Percentiles rank a stretch among this genome's conserved stretches.
These are phyloP conservation scores for Claviceps lovelessii DNA, from an alignment of 2,329 filamentous ascomycete species.

Conservation along the genomic window DNA sequence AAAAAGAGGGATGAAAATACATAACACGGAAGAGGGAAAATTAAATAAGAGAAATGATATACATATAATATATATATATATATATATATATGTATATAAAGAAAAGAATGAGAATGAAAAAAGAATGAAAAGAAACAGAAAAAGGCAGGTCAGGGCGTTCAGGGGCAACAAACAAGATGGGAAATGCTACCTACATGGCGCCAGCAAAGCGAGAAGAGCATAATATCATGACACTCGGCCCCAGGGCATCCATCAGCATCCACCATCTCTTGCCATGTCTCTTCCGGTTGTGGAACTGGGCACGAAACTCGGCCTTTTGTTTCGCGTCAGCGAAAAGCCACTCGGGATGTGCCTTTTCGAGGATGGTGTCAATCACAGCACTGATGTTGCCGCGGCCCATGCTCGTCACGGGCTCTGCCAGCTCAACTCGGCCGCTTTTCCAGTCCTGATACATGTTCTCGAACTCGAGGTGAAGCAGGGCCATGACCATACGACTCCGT, in stretches of 20 bases:
- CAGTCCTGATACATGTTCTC: not conserved
- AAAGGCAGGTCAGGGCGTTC: too few relatives aligned
- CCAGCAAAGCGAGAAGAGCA: not conserved
- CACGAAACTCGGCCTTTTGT: not conserved
- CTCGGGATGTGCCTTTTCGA: not conserved
- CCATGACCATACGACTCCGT: not conserved
- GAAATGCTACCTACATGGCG: not conserved
- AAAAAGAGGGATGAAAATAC: too few relatives aligned
- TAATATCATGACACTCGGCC: not conserved
- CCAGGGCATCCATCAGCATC: not conserved
- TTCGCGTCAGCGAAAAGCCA: not conserved
- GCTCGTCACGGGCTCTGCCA: not conserved
- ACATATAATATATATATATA: too few relatives aligned
- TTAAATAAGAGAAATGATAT: too few relatives aligned
- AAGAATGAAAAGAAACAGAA: too few relatives aligned
- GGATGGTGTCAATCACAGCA: not conserved
- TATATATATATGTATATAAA: too few relatives aligned
- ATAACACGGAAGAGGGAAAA: too few relatives aligned
- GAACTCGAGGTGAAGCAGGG: not conserved
- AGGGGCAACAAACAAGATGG: too few relatives aligned
- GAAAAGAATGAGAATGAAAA: too few relatives aligned
- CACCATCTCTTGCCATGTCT: not conserved
- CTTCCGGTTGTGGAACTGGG: not conserved
- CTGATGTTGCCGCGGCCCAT: not conserved
- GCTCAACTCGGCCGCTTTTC: not conserved